A percentile compares a stretch with the other conserved stretches of the same genome.
These are phyloP conservation scores for Pleurostoma richardsiae DNA, from an alignment of 2,329 filamentous ascomycete species.

Conservation along the genomic window DNA sequence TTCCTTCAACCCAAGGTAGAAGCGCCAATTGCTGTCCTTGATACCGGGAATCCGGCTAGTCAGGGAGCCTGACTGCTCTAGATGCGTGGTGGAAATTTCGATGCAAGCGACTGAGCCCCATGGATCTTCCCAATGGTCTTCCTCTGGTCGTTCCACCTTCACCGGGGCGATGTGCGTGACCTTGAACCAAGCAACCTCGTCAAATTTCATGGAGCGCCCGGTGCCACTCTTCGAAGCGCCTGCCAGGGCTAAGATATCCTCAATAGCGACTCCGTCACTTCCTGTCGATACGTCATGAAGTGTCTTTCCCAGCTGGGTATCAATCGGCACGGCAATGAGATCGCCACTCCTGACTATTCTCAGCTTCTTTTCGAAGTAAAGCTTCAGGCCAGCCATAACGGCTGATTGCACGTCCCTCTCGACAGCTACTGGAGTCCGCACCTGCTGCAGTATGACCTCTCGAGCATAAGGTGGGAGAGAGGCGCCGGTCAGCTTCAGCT, in stretches of 20 bases:
- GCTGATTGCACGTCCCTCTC: slow-evolving; percentile 82
- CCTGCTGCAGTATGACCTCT: slow-evolving; percentile 83
- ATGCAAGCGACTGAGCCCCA: slow-evolving; percentile 88
- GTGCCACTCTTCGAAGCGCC: slow-evolving; percentile 23
- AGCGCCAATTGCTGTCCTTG: slow-evolving; percentile 76
- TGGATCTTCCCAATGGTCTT: slow-evolving; percentile 58
- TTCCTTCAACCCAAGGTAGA: slow-evolving; percentile 76
- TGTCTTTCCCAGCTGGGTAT: slow-evolving; percentile 76
- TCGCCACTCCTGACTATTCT: slow-evolving; percentile 84
- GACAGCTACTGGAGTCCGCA: slow-evolving; percentile 83
- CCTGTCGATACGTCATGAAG: slow-evolving; percentile 60
- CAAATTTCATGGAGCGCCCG: slow-evolving; percentile 29
- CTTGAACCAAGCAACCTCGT: slow-evolving; percentile 85
- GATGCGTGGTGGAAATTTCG: slow-evolving; percentile 79
- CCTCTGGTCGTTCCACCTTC: slow-evolving; percentile 48
- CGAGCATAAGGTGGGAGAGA: slow-evolving; percentile 55
- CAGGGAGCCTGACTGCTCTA: slow-evolving; percentile 87
- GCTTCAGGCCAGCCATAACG: slow-evolving; percentile 80
- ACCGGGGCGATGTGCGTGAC: slow-evolving; percentile 67
- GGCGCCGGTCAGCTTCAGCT: slow-evolving; percentile 50
- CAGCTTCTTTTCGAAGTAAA: slow-evolving; percentile 78
- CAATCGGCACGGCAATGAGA: slow-evolving; percentile 81
- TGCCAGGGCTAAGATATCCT: slow-evolving; percentile 60
- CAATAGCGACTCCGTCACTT: slow-evolving; percentile 58
- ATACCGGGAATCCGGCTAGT: slow-evolving; percentile 74